Evolutionary conservation across 768 basidiomycete species (phyloP).

Genomic region (Russula brevipes): DNA sequence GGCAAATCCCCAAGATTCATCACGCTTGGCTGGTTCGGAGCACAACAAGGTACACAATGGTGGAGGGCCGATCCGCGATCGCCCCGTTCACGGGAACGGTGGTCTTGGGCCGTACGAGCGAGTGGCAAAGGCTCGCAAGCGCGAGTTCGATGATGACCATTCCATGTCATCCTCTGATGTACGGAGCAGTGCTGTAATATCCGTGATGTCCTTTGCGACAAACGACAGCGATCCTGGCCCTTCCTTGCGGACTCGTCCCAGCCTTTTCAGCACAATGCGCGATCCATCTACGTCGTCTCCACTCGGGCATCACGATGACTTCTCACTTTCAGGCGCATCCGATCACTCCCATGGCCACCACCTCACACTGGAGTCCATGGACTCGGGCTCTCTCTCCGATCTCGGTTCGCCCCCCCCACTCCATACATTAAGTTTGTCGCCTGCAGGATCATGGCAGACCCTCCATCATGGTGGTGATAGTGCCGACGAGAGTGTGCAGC

Average conservation of each 20-base stretch:
- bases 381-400: constrained; percentile 54
- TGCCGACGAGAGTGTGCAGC: constrained; percentile 19
- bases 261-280: constrained; percentile 61
- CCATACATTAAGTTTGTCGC: constrained; percentile 67
- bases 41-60: constrained; percentile 43
- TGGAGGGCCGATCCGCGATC: constrained; percentile 59
- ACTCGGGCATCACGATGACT: constrained; percentile 65
- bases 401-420: constrained; percentile 73
- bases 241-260: constrained; percentile 54
- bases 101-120: constrained; percentile 51
- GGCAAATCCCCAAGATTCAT: constrained; percentile 29
- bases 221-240: constrained; percentile 87
- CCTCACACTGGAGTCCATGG: constrained; percentile 62
- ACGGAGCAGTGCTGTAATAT: constrained; percentile 67
- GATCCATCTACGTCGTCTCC: constrained; percentile 74
- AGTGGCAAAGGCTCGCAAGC: constrained; percentile 68
- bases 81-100: neutral
- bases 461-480: constrained; percentile 25
- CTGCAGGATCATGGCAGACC: constrained; percentile 40
- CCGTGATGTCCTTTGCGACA: constrained; percentile 74
- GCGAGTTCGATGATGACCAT: constrained; percentile 86
- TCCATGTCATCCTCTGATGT: constrained; percentile 89
- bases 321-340: constrained; percentile 69
- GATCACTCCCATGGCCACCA: constrained; percentile 76
- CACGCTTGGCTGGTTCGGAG: constrained; percentile 24